Percentiles rank a stretch among this genome's conserved stretches.
Conservation (phyloP, 345 rosid genomes). For the Brassica cretica region DNA sequence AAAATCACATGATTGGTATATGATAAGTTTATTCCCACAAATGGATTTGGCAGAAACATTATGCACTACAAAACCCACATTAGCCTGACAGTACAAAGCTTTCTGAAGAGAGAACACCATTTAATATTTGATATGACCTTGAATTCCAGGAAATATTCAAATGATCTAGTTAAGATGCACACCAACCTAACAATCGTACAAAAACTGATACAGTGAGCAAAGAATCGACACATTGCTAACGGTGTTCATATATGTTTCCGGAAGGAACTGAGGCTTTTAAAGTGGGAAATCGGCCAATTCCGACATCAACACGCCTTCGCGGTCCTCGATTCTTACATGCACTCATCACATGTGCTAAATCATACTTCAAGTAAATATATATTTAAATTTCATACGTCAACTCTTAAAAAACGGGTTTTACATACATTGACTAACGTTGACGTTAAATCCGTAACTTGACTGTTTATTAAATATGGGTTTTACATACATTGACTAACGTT, state of each 20-base stretch:
- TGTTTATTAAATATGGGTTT: too few species aligned
- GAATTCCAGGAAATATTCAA: neutral
- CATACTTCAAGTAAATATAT: too few species aligned
- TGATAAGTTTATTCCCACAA: neutral
- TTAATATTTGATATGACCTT: neutral
- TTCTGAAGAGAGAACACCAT: slow-evolving; percentile 9
- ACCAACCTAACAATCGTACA: slow-evolving; percentile 2
- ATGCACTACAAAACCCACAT: too few species aligned
- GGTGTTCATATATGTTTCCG: neutral
- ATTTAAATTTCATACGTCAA: too few species aligned
- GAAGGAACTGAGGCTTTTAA: neutral
- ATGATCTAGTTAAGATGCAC: slow-evolving; percentile 7
- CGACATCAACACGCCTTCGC: too few species aligned
- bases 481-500: too few species aligned
- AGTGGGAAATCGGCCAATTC: too few species aligned
- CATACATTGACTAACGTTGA: too few species aligned
- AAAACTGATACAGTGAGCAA: neutral
- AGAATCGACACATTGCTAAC: neutral
- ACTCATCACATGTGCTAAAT: too few species aligned
- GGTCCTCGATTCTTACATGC: too few species aligned
- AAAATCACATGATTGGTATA: slow-evolving; percentile 14
- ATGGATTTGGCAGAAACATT: neutral
- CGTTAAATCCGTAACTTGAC: too few species aligned
- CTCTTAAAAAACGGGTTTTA: too few species aligned
- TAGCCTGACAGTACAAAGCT: neutral